A percentile compares a stretch with the other conserved stretches of the same genome.
phyloP scores from a whole-genome alignment of 257 asterid species.

The Verbena officinalis region DNA sequence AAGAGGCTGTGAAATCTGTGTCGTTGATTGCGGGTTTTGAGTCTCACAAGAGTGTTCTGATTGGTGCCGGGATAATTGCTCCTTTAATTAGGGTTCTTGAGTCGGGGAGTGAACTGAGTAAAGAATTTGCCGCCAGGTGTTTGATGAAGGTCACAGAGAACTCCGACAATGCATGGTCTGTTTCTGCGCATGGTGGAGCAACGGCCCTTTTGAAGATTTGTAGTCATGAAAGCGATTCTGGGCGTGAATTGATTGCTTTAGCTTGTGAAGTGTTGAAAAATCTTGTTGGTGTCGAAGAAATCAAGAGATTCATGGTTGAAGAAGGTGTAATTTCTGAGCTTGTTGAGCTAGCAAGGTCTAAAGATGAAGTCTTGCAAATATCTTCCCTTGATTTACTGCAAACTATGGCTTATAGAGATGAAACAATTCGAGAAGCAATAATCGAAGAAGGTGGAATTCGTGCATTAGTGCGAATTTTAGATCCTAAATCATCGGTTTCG shows the following conservation, averaged over 20 bases:
- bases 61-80: conserved; percentile 60
- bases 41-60: conserved; percentile 39
- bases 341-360: conserved; percentile 53
- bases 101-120: conserved; percentile 59
- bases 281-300: conserved; percentile 82
- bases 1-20: conserved; percentile 62
- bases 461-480: conserved; percentile 58
- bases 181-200: conserved; percentile 96
- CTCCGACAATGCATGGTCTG: conserved; percentile 90
- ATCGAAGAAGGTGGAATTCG: conserved; percentile 71
- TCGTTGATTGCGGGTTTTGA: conserved; percentile 57
- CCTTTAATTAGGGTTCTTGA: conserved; percentile 74
- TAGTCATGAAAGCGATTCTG: conserved; percentile 19
- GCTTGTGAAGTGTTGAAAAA: conserved; percentile 87
- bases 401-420: conserved; percentile 75
- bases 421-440: conserved; percentile 46
- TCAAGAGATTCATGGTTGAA: conserved; percentile 83
- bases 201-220: conserved; percentile 77
- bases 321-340: conserved; percentile 67
- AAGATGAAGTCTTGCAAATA: conserved; percentile 57
- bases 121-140: conserved; percentile 67
- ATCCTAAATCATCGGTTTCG: conserved; percentile 56
- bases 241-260: conserved; percentile 49
- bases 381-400: conserved; percentile 71
- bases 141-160: conserved; percentile 81